phyloP scores from a whole-genome alignment of 2,329 filamentous ascomycete species.

The Aspergillus pseudoglaucus region DNA sequence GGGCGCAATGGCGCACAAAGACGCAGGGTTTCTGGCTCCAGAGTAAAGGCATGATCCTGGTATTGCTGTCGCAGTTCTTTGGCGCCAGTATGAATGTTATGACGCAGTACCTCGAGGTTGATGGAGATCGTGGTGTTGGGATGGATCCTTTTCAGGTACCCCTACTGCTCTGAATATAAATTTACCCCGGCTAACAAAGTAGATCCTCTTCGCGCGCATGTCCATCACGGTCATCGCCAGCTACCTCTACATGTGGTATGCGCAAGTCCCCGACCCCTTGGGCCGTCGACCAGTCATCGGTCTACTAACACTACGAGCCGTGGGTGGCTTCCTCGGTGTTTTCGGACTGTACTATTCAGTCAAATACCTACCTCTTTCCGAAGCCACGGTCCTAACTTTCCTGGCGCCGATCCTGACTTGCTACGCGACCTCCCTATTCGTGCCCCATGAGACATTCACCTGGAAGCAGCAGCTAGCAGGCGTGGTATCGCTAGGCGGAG shows the following conservation, averaged over 20 bases:
- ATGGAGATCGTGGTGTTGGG: conserved; percentile 57
- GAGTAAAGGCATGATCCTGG: conserved; percentile 67
- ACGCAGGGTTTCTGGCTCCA: conserved; percentile 44
- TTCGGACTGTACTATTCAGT: conserved; percentile 70
- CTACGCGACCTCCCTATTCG: conserved; percentile 69
- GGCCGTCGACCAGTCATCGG: conserved; percentile 60
- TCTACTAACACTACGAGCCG: conserved; percentile 62
- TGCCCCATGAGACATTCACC: conserved; percentile 68
- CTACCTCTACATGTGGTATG: conserved; percentile 67
- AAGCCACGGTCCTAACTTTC: conserved; percentile 87
- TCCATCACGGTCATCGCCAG: conserved; percentile 62
- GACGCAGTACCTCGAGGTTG: conserved; percentile 65
- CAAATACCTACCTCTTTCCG: conserved; percentile 74
- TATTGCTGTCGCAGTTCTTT: conserved; percentile 72
- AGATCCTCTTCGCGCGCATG: conserved; percentile 75
- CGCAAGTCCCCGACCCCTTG: conserved; percentile 60
- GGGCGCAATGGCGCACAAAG: background rate
- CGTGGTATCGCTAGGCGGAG: conserved; percentile 67
- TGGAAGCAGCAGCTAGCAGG: conserved; percentile 69
- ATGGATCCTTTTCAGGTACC: conserved; percentile 71
- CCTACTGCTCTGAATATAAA: background rate
- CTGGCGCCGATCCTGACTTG: conserved; percentile 72
- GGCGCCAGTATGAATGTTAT: conserved; percentile 79
- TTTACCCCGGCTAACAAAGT: background rate
- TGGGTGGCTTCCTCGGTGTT: conserved; percentile 70